A percentile compares a stretch with the other conserved stretches of the same genome.
These are phyloP conservation scores for Ophiostoma himal-ulmi DNA, from an alignment of 2,329 filamentous ascomycete species.

Conservation along the genomic window DNA sequence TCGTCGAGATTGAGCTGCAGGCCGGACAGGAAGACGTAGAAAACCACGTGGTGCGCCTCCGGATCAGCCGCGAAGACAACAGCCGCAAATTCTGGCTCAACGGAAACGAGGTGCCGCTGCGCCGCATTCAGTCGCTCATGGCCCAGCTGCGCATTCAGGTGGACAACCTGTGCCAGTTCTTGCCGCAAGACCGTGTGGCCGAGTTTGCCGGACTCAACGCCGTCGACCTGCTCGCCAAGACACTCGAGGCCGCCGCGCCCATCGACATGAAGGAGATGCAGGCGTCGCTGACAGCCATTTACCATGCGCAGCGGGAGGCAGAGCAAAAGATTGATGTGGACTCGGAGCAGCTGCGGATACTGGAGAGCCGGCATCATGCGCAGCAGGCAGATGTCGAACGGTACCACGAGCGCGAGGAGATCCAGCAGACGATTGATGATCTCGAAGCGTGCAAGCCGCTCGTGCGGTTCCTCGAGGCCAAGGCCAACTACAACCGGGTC, in stretches of 20 bases:
- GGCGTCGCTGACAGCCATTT: constrained; percentile 62
- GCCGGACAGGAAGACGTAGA: constrained; percentile 48
- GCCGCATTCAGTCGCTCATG: constrained; percentile 61
- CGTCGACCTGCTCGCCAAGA: constrained; percentile 75
- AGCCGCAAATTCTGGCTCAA: constrained; percentile 74
- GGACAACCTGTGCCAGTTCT: constrained; percentile 94
- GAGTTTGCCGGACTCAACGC: constrained; percentile 84
- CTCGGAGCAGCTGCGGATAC: constrained; percentile 55
- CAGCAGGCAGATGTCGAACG: constrained; percentile 79
- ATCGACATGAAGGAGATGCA: constrained; percentile 76
- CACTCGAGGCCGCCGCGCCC: constrained; percentile 79
- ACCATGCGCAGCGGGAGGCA: constrained; percentile 61
- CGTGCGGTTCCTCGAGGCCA: constrained; percentile 56
- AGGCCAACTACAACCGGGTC: constrained; percentile 42
- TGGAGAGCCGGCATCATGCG: constrained; percentile 67
- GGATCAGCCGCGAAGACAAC: constrained; percentile 77
- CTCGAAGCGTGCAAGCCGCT: constrained; percentile 62
- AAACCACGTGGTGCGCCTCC: constrained; percentile 70
- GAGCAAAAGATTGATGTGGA: constrained; percentile 54
- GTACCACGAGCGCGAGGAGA: constrained; percentile 66
- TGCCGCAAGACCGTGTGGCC: constrained; percentile 91
- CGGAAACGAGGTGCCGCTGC: constrained; percentile 55
- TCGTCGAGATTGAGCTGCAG: constrained; percentile 86
- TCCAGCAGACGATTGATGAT: constrained; percentile 58
- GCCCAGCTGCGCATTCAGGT: constrained; percentile 80